Conservation (phyloP, 768 basidiomycete species). For the Trametes cinnabarina region DNA sequence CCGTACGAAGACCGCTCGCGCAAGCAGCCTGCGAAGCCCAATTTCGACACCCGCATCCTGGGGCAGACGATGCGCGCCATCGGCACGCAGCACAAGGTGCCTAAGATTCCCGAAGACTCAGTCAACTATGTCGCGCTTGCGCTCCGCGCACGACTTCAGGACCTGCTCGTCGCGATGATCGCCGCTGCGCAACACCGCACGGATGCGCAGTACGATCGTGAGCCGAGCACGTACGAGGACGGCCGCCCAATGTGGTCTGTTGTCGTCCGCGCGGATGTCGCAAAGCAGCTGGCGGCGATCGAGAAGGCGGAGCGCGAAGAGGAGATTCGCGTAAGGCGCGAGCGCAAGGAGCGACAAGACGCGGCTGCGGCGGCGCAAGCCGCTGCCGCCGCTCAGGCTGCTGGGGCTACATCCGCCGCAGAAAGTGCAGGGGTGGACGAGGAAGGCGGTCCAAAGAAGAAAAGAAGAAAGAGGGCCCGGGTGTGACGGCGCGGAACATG, state of each 20-base stretch:
- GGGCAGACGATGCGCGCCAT: slow-evolving; percentile 67
- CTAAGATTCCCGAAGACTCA: slow-evolving; percentile 64
- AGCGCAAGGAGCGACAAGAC: slow-evolving; percentile 76
- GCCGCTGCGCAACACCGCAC: slow-evolving; percentile 65
- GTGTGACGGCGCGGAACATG: slow-evolving; percentile 86
- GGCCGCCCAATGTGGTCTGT: slow-evolving; percentile 82
- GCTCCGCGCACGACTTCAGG: slow-evolving; percentile 70
- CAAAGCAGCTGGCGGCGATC: slow-evolving; percentile 70
- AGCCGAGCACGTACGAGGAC: slow-evolving; percentile 64
- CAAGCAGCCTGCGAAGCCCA: slow-evolving; percentile 68
- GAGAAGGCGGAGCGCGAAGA: slow-evolving; percentile 85
- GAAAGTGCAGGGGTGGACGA: slow-evolving; percentile 42
- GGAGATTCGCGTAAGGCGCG: slow-evolving; percentile 68
- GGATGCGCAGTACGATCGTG: slow-evolving; percentile 66
- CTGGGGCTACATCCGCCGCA: slow-evolving; percentile 40
- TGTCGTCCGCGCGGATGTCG: slow-evolving; percentile 72
- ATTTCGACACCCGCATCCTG: slow-evolving; percentile 66
- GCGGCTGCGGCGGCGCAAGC: slow-evolving; percentile 69
- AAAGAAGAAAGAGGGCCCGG: slow-evolving; percentile 81
- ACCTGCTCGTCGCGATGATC: slow-evolving; percentile 66
- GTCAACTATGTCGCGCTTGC: slow-evolving; percentile 79
- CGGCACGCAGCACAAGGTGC: slow-evolving; percentile 66
- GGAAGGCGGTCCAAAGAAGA: slow-evolving; percentile 62
- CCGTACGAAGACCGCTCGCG: slow-evolving; percentile 74
- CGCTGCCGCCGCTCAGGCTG: slow-evolving; percentile 48